Evolutionary conservation across 129 eudicot species (phyloP).

Genomic region (Kitagawia praeruptora): DNA sequence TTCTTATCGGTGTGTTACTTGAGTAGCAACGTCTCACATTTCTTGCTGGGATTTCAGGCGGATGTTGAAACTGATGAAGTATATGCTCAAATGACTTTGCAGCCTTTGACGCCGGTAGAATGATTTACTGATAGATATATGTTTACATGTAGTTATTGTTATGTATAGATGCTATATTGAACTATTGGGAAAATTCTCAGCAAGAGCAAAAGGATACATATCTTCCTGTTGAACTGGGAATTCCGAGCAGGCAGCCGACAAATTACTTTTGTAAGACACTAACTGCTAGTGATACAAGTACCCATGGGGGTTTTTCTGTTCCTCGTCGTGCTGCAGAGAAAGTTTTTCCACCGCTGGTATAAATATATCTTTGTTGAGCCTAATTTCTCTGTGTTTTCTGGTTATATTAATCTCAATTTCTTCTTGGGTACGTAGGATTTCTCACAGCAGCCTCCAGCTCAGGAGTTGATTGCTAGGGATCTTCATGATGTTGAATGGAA

Average conservation of each 20-base stretch:
- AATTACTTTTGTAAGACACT: constrained; percentile 96
- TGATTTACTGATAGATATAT: background rate
- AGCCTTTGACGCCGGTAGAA: constrained; percentile 87
- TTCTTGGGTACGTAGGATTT: constrained; percentile 57
- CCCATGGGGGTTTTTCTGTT: constrained; percentile 99
- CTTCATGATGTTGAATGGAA: constrained; percentile 99
- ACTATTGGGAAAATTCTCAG: constrained; percentile 27
- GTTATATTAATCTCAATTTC: background rate
- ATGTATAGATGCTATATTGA: background rate
- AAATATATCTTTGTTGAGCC: background rate
- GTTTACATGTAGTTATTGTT: background rate
- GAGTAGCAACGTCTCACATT: background rate
- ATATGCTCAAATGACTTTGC: constrained; percentile 98
- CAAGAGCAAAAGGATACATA: constrained; percentile 97
- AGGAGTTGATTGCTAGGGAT: constrained; percentile 95
- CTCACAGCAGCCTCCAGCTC: constrained; percentile 93
- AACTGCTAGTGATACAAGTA: constrained; percentile 97
- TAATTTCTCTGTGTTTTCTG: background rate
- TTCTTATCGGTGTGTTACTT: background rate
- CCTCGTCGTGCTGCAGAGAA: constrained; percentile 99
- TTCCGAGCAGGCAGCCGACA: constrained; percentile 91
- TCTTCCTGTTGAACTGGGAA: constrained; percentile 94
- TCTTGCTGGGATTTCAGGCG: constrained; percentile 56
- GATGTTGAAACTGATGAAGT: constrained; percentile 99
- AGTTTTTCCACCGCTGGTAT: constrained; percentile 95